These are phyloP conservation scores for Linaria vulgaris DNA, from an alignment of 257 asterid genomes.

Conservation along the genomic window DNA sequence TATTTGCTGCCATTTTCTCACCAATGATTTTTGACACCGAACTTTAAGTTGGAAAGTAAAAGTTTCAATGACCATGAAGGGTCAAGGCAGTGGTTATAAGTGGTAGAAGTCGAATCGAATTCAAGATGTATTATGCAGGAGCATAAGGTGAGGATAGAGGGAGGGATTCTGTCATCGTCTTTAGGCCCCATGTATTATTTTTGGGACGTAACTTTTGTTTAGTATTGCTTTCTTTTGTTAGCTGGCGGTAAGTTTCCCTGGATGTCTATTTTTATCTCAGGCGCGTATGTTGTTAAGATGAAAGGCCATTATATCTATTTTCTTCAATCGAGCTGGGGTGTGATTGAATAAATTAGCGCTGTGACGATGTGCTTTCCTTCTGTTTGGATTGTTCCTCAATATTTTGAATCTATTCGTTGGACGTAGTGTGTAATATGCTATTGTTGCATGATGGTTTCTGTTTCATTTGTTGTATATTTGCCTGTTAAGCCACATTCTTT, in stretches of 20 bases:
- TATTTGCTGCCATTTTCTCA: constrained; percentile 4
- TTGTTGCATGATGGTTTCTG: background rate
- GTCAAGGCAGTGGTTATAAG: background rate
- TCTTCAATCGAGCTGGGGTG: background rate
- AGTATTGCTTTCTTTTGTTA: constrained; percentile 1
- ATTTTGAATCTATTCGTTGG: background rate
- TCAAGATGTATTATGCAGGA: too few species aligned
- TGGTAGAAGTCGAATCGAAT: too few species aligned
- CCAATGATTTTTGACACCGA: background rate
- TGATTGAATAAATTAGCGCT: background rate
- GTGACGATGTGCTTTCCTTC: background rate
- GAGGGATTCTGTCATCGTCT: background rate
- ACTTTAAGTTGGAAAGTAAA: background rate
- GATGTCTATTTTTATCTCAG: too few species aligned
- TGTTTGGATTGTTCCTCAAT: background rate
- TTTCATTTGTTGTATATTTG: background rate
- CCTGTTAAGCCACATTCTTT: constrained; percentile 2
- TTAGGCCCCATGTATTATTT: background rate
- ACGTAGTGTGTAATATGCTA: background rate
- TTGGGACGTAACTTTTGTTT: background rate
- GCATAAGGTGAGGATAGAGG: background rate
- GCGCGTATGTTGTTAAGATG: background rate
- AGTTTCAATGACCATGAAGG: background rate
- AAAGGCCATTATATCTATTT: background rate
- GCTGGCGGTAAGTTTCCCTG: background rate